Base-by-base conservation (phyloP, 2,329 filamentous ascomycete species). In the Acrocalymma vagum region DNA sequence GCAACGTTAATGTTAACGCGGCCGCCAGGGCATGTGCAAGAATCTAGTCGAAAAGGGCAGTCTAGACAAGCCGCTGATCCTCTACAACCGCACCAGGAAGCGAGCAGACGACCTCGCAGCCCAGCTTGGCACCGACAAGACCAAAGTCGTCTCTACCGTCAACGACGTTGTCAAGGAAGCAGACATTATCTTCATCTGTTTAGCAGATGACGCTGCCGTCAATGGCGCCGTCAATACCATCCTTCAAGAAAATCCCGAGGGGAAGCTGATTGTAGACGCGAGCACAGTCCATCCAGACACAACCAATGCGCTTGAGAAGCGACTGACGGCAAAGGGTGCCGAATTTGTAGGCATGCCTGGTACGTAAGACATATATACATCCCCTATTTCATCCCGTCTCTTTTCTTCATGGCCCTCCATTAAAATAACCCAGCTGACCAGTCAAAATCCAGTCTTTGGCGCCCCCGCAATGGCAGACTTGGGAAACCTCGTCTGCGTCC, bases 261-360 rank as follows among this genome's bases (percentile, higher is more conserved):
- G 83, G 47, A 96, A 95, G 73, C 75, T 94, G 11, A 85, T 96
- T 53, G 80, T 95, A 21, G 91, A 96, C 63, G 92, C 87, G 77
- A 94, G 89, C 3, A 96, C 91, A 17, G 82, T 96, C 23, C 88
- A 94, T 67, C 91, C 92, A 0, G 86, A 92, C 39, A 90, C 88
- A 4, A 88, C 88, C 1, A 81, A 88, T 46, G 77, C 76, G 17
- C 70, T 90, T 3, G 85, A 85, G 17, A 75, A 82, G 53, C 75
- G 70, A 17, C 73, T 87, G 45, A 73, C 74, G 9, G 76, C 66
- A 2, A 77, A 78, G 16, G 87, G 87, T 5, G 90, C 81, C 3
- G 77, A 84, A 25, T 95, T 95, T 61, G 82, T 95, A 13, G 87
- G 88, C 1, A 83, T 81, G 57, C 85, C 85, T 9, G 76, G 79